Evolutionary conservation across 2,329 filamentous ascomycete species (phyloP).

Genomic region (Xylariaceae sp.): DNA sequence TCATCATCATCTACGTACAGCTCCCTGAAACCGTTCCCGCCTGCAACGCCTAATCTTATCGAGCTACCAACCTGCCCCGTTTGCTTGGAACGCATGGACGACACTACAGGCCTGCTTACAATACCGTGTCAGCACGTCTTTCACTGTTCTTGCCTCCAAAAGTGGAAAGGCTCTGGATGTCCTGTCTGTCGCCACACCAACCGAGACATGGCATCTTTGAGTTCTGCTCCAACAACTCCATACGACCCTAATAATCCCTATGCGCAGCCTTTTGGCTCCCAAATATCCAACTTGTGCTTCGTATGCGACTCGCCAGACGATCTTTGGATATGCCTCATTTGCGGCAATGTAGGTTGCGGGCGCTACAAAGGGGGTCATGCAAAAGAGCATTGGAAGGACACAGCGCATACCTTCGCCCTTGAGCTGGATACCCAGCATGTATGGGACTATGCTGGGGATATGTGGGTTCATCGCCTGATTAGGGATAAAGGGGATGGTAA

Average conservation of each 20-base stretch:
- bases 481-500: slow-evolving; percentile 91
- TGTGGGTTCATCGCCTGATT: slow-evolving; percentile 93
- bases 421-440: slow-evolving; percentile 92
- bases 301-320: slow-evolving; percentile 78
- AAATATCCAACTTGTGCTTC: slow-evolving; percentile 67
- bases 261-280: slow-evolving; percentile 53
- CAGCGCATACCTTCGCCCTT: slow-evolving; percentile 85
- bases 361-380: slow-evolving; percentile 92
- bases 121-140: slow-evolving; percentile 98
- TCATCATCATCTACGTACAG: slow-evolving; percentile 33
- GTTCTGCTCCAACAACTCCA: slow-evolving; percentile 15
- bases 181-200: slow-evolving; percentile 89
- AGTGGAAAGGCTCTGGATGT: slow-evolving; percentile 91
- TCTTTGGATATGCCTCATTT: slow-evolving; percentile 93
- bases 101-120: slow-evolving; percentile 89
- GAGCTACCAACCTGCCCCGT: slow-evolving; percentile 95
- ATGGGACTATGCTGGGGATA: slow-evolving; percentile 95
- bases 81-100: slow-evolving; percentile 96
- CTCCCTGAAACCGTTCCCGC: slow-evolving; percentile 56
- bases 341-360: slow-evolving; percentile 87
- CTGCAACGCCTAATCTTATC: slow-evolving; percentile 73
- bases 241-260: slow-evolving; percentile 47
- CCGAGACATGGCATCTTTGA: slow-evolving; percentile 20
- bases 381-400: slow-evolving; percentile 88
- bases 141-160: slow-evolving; percentile 92